A percentile compares a stretch with the other conserved stretches of the same genome.
phyloP scores from a whole-genome alignment of 1,139 yeast genomes.

The Magnusiomyces ingens region DNA sequence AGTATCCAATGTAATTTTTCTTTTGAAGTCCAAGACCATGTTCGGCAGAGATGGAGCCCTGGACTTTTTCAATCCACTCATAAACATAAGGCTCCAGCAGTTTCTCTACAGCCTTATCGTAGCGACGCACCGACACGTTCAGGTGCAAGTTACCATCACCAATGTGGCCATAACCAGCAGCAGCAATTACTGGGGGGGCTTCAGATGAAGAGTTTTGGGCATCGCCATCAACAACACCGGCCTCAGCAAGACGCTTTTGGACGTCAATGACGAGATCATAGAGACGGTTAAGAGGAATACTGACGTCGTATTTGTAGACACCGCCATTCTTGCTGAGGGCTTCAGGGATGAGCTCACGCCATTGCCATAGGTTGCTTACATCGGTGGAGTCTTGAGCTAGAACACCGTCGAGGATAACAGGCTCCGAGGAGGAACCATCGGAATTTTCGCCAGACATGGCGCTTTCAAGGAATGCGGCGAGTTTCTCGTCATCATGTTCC shows the following conservation, averaged over 20 bases:
- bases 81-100: constrained; percentile 87
- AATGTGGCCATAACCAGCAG: constrained; percentile 91
- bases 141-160: constrained; percentile 95
- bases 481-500: constrained; percentile 47
- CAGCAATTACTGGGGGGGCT: constrained; percentile 70
- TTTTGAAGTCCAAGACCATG: constrained; percentile 97
- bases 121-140: constrained; percentile 83
- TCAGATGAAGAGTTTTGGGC: constrained; percentile 39
- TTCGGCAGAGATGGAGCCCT: constrained; percentile 93
- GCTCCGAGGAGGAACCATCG: constrained; percentile 45
- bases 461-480: constrained; percentile 69
- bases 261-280: constrained; percentile 76
- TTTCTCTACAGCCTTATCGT: constrained; percentile 67
- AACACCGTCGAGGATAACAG: constrained; percentile 80
- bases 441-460: constrained; percentile 43
- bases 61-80: constrained; percentile 70
- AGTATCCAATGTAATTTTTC: constrained; percentile 77
- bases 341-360: constrained; percentile 94
- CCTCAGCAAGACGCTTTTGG: constrained; percentile 48
- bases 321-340: constrained; percentile 84
- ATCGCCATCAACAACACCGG: constrained; percentile 53
- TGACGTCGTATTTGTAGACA: constrained; percentile 93
- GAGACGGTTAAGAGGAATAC: constrained; percentile 72
- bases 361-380: constrained; percentile 73
- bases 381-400: constrained; percentile 92